Evolutionary conservation across 1,284 basidiomycete genomes (phyloP), one percentile per base, ranked within the genome.

Genomic region (Microbotryomycetes sp.): DNA sequence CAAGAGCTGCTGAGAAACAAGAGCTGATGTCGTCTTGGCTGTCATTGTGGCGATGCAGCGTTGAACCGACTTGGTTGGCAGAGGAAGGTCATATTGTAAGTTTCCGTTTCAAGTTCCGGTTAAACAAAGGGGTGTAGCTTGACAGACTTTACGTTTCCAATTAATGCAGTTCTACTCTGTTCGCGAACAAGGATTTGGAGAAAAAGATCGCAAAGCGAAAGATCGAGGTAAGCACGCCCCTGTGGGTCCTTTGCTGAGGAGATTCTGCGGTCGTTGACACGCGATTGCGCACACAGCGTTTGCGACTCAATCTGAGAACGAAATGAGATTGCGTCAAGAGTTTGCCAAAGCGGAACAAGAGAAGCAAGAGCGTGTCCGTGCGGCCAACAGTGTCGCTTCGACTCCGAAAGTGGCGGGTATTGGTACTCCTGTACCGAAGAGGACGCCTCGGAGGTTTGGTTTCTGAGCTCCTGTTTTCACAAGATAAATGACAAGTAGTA

Each of bases 1-100:
- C 63, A 89, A 90, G 54, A 89, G 94, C 19, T 96, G 94, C 81
- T 97, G 89, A 79, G 92, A 60, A 86, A 90, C 73, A 91, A 96
- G 79, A 91, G 63, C 29, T 58, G 61, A 16, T 31, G 9, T 45
- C 31, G 5, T 28, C 14, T 32, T 3, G 9, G 32, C 45, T n/a
- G 59, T 57, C 36, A 56, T 54, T 23, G 56, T 61, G 50, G 45
- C 68, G 59, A 70, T 72, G 29, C 76, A 83, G 83, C 72, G 89
- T 91, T 0, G 91, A 96, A 50, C 49, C 26, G 49, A 50, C 49
- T 50, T 22, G n/a, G 49, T 14, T 22, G 14, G 49, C n/a, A 22
- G 49, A 22, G 26, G 49, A 22, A 50, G 49, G 26, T 50, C 49
- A 22, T 14, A 50, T 50, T 22, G 49, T 28, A 23, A 22, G 52